phyloP scores from a whole-genome alignment of 2,329 filamentous ascomycete species.

The Basipetospora chlamydospora region DNA sequence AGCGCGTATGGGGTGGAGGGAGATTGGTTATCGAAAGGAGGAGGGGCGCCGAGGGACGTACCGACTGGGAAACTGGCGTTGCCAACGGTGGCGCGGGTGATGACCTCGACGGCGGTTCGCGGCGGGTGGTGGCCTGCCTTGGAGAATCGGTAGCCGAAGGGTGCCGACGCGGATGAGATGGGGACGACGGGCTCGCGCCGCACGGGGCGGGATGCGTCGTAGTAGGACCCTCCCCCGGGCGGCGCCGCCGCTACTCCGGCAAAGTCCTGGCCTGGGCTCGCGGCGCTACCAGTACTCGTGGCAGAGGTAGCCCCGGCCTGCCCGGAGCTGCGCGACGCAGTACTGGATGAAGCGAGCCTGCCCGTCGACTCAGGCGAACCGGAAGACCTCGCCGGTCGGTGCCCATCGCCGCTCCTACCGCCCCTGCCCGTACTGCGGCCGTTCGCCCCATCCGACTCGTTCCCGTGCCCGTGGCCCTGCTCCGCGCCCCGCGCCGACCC shows the following conservation, averaged over 20 bases:
- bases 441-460: constrained; percentile 8
- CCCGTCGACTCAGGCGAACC: constrained; percentile 1
- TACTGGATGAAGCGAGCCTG: not conserved
- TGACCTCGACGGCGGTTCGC: not conserved
- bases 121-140: not conserved
- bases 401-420: constrained; percentile 10
- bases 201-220: not conserved
- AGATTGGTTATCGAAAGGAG: too few species aligned
- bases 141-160: constrained; percentile 1
- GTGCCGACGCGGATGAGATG: not conserved
- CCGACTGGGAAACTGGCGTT: constrained; percentile 39
- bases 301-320: too few species aligned
- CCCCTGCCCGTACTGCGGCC: constrained; percentile 5
- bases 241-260: not conserved
- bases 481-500: too few species aligned
- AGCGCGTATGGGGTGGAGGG: too few species aligned
- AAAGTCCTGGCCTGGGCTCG: not conserved
- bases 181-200: not conserved
- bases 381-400: constrained; percentile 14
- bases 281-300: too few species aligned
- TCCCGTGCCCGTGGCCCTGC: constrained; percentile 10
- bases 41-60: constrained; percentile 13
- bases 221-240: not conserved
- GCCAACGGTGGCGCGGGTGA: constrained; percentile 10
- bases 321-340: not conserved